These are phyloP conservation scores for Pezicula rhizophila DNA, from an alignment of 2,329 filamentous ascomycete genomes.

Conservation along the genomic window DNA sequence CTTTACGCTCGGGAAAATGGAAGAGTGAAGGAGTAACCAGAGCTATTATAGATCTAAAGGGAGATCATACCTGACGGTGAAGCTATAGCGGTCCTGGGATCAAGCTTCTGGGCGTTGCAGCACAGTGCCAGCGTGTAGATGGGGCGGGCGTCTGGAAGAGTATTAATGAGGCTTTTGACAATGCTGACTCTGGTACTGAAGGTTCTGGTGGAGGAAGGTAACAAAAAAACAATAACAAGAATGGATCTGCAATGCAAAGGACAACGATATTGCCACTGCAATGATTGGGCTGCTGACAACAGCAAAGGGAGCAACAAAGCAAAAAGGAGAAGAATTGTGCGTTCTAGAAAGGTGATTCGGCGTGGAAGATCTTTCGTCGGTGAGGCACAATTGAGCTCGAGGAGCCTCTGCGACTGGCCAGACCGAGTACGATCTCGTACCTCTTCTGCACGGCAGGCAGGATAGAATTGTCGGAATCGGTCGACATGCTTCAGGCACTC, in stretches of 20 bases:
- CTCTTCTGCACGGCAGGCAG: neutral
- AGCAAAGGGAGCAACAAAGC: neutral
- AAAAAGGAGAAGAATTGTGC: neutral
- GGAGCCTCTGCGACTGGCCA: neutral
- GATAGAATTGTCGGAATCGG: neutral
- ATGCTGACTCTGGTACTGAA: neutral
- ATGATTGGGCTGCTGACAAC: neutral
- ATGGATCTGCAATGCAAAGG: conserved; percentile 1
- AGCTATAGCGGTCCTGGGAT: neutral
- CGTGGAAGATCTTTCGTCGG: neutral
- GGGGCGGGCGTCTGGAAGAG: neutral
- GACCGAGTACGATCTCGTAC: conserved; percentile 1
- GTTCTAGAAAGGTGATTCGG: neutral
- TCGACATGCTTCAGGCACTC: neutral
- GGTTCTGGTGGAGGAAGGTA: no score
- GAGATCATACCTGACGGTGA: neutral
- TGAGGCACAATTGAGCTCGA: neutral
- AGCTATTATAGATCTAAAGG: conserved; percentile 1
- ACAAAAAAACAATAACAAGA: neutral
- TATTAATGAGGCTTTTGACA: conserved; percentile 2
- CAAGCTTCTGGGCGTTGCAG: neutral
- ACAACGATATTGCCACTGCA: neutral
- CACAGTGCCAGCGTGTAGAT: neutral
- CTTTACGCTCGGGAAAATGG: conserved; percentile 1
- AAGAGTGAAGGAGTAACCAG: neutral